Base-by-base conservation (phyloP, 495 filamentous ascomycete genomes). In the Apodospora peruviana region DNA sequence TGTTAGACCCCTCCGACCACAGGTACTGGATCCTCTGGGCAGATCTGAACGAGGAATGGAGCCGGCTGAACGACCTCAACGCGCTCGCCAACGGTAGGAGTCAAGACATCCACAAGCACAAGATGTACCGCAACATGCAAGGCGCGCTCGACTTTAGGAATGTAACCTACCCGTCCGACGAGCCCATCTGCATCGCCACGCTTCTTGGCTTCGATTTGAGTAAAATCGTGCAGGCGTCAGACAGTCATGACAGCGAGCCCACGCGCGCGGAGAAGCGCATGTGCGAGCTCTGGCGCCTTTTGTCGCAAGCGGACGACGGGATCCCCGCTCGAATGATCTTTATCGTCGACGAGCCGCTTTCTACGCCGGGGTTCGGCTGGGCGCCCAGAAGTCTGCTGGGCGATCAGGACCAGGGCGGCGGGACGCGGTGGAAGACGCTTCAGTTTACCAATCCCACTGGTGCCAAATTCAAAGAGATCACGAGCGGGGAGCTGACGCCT, bases 121-220 rank as follows among this genome's bases (percentile, higher is more conserved):
- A 35, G 5, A 22, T 46, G 23, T 46, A 46, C 32, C 43, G 27
- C n/a, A 20, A 7, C 18, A 51, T 62, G 8, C 52, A 59, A 25
- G 21, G 27, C n/a, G 50, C 57, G 10, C 52, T 68, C 18, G 36
- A 48, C 45, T 61, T 58, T 50, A 55, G 62, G 32, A 45, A 48
- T 32, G 62, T 68, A 12, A 62, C 56, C 41, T 53, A 62, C 21
- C 43, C 62, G 3, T 58, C 60, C 4, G 65, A 68, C 49, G 65
- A 68, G 45, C 38, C 65, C 2, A 51, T 68, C 16, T 65, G 64
- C 50, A 64, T 66, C 39, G 60, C 55, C 16, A 64, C 60, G 10
- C 56, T 68, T 17, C 40, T 68, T 36, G 44, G 20, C 19, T 48
- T 62, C 20, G 45, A 52, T 18, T 27, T 64, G 5, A 17, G 45